A percentile compares a stretch with the other conserved stretches of the same genome.
phyloP scores from a whole-genome alignment of 192 early-diverging fungal genomes.

The Coemansia sp. region DNA sequence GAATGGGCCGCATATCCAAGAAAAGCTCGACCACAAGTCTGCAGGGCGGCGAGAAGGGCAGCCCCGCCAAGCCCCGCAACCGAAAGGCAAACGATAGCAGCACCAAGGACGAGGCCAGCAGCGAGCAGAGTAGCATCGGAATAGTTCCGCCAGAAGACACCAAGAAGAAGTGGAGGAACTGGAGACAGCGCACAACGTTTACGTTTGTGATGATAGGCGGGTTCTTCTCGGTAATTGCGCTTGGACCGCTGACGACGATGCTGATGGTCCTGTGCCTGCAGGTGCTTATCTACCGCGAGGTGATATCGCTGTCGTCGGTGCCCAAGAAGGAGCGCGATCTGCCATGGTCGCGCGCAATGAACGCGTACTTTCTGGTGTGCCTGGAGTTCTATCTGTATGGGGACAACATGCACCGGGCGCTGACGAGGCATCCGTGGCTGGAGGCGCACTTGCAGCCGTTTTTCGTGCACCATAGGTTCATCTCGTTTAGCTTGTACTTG shows the following conservation, averaged over 20 bases:
- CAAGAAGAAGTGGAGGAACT: conserved; percentile 69
- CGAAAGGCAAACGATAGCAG: conserved; percentile 24
- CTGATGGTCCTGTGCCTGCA: conserved; percentile 82
- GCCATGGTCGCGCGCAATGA: conserved; percentile 89
- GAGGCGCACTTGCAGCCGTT: conserved; percentile 81
- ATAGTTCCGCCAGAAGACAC: conserved; percentile 39
- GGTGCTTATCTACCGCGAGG: conserved; percentile 85
- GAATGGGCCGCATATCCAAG: conserved; percentile 25
- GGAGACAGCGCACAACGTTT: conserved; percentile 78
- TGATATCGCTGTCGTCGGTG: conserved; percentile 82
- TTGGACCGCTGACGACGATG: conserved; percentile 84
- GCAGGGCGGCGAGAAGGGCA: conserved; percentile 17
- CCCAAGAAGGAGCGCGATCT: conserved; percentile 81
- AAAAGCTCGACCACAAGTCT: conserved; percentile 32
- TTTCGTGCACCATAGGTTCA: conserved; percentile 91
- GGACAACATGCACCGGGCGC: conserved; percentile 87
- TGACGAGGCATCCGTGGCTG: conserved; percentile 78
- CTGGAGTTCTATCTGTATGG: conserved; percentile 96
- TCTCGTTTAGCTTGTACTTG: conserved; percentile 86
- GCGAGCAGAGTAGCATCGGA: conserved; percentile 3
- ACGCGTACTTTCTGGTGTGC: conserved; percentile 88
- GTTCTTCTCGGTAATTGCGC: conserved; percentile 71
- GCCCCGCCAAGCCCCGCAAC: conserved; percentile 42
- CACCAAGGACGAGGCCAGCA: conserved; percentile 8
- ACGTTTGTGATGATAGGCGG: conserved; percentile 88